A percentile compares a stretch with the other conserved stretches of the same genome.
phyloP scores from a whole-genome alignment of 306 rosid genomes.

The Castanea crenata region DNA sequence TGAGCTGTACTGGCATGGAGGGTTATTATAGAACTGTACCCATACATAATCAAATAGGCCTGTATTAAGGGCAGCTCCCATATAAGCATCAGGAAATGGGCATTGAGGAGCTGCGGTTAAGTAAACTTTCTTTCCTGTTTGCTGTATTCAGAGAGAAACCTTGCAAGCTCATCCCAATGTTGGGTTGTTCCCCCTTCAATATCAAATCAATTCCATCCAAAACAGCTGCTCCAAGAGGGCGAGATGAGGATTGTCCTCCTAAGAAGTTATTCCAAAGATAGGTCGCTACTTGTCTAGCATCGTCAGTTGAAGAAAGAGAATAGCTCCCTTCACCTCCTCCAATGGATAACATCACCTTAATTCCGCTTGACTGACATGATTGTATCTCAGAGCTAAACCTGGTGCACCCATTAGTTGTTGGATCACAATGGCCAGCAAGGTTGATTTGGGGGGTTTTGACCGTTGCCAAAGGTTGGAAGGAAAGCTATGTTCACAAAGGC shows the following conservation, averaged over 20 bases:
- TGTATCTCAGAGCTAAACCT: slow-evolving; percentile 37
- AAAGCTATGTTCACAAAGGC: slow-evolving; percentile 42
- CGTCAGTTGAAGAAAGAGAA: slow-evolving; percentile 40
- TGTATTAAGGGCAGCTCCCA: slow-evolving; percentile 46
- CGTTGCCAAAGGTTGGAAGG: slow-evolving; percentile 46
- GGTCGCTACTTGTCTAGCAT: slow-evolving; percentile 44
- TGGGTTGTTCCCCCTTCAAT: slow-evolving; percentile 53
- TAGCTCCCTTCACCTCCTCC: slow-evolving; percentile 58
- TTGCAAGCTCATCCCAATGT: slow-evolving; percentile 55
- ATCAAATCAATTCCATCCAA: slow-evolving; percentile 63
- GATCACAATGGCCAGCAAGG: slow-evolving; percentile 50
- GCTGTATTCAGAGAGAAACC: slow-evolving; percentile 34
- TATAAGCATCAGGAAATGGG: slow-evolving; percentile 58
- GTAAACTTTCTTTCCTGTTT: slow-evolving; percentile 44
- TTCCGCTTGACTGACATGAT: slow-evolving; percentile 40
- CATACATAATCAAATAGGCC: slow-evolving; percentile 63
- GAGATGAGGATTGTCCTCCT: slow-evolving; percentile 47
- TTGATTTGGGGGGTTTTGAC: slow-evolving; percentile 42
- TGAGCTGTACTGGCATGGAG: slow-evolving; percentile 47
- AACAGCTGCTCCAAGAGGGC: slow-evolving; percentile 49
- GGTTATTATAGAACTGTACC: slow-evolving; percentile 65
- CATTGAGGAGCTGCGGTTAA: slow-evolving; percentile 59
- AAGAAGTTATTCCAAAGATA: slow-evolving; percentile 62
- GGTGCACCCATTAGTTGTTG: slow-evolving; percentile 36
- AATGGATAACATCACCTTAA: slow-evolving; percentile 52